Conservation (phyloP, 805 yeast species). For the Kuraishia floccosa region DNA sequence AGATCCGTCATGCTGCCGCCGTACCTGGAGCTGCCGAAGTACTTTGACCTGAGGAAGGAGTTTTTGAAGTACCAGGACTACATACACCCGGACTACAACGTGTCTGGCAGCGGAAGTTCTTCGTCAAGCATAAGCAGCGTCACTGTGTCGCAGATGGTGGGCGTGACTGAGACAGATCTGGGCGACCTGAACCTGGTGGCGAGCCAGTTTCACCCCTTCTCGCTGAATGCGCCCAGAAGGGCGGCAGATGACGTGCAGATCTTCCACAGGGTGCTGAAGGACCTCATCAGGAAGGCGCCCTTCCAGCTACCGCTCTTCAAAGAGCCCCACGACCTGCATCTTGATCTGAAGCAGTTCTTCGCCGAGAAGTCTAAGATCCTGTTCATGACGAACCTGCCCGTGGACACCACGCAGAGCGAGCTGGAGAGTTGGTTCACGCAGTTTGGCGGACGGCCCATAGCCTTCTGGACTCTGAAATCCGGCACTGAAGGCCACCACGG, state of each 20-base stretch:
- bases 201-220: conserved; percentile 4
- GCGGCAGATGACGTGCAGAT: conserved; percentile 34
- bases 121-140: conserved; percentile 16
- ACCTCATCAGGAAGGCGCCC: conserved; percentile 35
- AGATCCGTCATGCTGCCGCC: conserved; percentile 61
- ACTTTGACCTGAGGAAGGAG: conserved; percentile 70
- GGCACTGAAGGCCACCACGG: background rate
- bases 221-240: conserved; percentile 23
- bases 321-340: conserved; percentile 66
- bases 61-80: conserved; percentile 56
- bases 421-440: conserved; percentile 87
- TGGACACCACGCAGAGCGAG: conserved; percentile 84
- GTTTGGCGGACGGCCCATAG: conserved; percentile 75
- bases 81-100: conserved; percentile 42
- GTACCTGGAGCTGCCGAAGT: conserved; percentile 63
- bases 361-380: conserved; percentile 70
- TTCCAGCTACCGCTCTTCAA: conserved; percentile 45
- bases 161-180: conserved; percentile 10
- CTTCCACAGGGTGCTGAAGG: conserved; percentile 30
- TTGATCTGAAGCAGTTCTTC: conserved; percentile 58
- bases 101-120: too few species aligned
- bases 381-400: conserved; percentile 69
- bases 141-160: conserved; percentile 9
- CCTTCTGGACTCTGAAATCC: conserved; percentile 67
- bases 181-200: conserved; percentile 5